Percentiles rank a stretch among this genome's conserved stretches.
Conservation (phyloP, 1,139 yeast genomes). For the Suhomyces terraborum region DNA sequence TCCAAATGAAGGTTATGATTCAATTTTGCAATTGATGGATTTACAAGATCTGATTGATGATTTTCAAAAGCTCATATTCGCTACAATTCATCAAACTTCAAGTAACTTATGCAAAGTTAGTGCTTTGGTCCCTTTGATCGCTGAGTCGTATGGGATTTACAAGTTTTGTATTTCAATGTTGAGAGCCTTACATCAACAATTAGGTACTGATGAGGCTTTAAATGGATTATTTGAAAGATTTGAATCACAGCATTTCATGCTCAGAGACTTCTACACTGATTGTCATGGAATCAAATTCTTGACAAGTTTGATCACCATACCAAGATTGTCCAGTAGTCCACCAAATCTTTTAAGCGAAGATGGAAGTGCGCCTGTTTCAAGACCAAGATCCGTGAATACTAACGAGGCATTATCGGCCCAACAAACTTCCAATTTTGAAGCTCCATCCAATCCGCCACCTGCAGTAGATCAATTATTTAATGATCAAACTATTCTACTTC, state of each 20-base stretch:
- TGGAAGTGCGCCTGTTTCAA: slow-evolving; percentile 29
- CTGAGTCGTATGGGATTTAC: slow-evolving; percentile 94
- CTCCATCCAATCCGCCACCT: slow-evolving; percentile 34
- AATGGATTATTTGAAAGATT: slow-evolving; percentile 74
- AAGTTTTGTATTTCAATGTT: slow-evolving; percentile 89
- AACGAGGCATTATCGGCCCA: slow-evolving; percentile 33
- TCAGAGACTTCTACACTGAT: slow-evolving; percentile 87
- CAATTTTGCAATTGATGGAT: slow-evolving; percentile 81
- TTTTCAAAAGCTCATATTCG: slow-evolving; percentile 74
- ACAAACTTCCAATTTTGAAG: slow-evolving; percentile 34
- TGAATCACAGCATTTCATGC: slow-evolving; percentile 74
- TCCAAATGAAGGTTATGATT: slow-evolving; percentile 94
- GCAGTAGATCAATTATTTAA: slow-evolving; percentile 44
- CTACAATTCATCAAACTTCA: slow-evolving; percentile 65
- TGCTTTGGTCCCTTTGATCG: slow-evolving; percentile 85
- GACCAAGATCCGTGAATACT: slow-evolving; percentile 42
- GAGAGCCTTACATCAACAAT: slow-evolving; percentile 79
- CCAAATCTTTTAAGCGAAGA: slow-evolving; percentile 62
- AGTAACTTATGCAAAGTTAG: slow-evolving; percentile 81
- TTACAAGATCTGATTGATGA: slow-evolving; percentile 85
- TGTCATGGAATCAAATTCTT: slow-evolving; percentile 84
- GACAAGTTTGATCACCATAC: slow-evolving; percentile 82
- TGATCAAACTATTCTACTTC: slow-evolving; percentile 48
- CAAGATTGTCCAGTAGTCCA: slow-evolving; percentile 66
- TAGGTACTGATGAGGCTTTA: slow-evolving; percentile 77